A percentile compares a stretch with the other conserved stretches of the same genome.
phyloP scores from a whole-genome alignment of 176 grass and related monocot species.

The Musa acuminata region DNA sequence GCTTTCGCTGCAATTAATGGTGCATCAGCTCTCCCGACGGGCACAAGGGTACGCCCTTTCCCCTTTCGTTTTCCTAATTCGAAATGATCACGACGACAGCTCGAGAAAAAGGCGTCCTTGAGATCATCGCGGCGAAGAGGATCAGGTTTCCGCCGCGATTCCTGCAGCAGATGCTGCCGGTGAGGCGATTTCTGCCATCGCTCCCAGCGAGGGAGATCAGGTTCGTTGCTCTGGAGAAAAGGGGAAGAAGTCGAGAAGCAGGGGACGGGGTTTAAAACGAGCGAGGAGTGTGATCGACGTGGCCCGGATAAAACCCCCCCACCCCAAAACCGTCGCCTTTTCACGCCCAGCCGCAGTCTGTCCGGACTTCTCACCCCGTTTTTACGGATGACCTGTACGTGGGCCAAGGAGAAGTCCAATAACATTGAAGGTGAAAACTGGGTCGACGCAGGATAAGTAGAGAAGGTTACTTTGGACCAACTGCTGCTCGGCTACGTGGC shows the following conservation, averaged over 20 bases:
- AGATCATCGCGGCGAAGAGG: not conserved
- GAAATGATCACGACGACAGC: not conserved
- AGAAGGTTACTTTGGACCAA: not conserved
- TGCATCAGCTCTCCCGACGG: not conserved
- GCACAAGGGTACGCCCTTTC: not conserved
- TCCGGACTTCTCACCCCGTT: no score
- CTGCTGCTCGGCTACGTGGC: not conserved
- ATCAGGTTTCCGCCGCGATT: not conserved
- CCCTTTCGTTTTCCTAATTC: not conserved
- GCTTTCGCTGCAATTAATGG: not conserved
- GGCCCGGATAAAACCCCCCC: not conserved
- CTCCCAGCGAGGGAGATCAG: not conserved
- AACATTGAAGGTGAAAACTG: no score
- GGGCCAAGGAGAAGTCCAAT: no score
- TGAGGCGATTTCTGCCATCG: not conserved
- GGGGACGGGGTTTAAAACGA: not conserved
- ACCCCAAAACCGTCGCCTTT: not conserved
- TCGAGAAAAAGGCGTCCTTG: not conserved
- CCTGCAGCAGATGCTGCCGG: not conserved
- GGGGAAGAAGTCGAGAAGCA: not conserved
- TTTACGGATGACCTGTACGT: no score
- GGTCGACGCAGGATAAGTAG: not conserved
- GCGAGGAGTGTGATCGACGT: not conserved
- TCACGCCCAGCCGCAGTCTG: no score
- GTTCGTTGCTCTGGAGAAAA: no score